Base-by-base conservation (phyloP, 73 alveolate genomes). In the Paramecium octaurelia region DNA sequence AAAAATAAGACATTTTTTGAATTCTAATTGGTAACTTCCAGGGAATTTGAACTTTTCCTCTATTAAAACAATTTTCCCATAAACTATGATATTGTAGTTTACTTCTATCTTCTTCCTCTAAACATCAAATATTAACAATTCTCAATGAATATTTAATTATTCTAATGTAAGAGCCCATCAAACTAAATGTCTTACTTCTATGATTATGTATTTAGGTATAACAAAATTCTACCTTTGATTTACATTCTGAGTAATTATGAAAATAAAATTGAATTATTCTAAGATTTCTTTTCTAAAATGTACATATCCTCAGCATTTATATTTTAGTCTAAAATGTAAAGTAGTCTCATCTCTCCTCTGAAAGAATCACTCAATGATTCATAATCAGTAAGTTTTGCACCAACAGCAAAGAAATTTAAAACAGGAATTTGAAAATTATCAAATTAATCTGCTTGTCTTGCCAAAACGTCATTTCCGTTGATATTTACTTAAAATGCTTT, bases 1-100 rank as follows among this genome's bases (percentile, higher is more conserved):
- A 44, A 18, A 27, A 80, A 46, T 46, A 80, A 46, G 8, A 80
- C 91, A 80, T 80, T 80, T 35, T n/a, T 80, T 11, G 91, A 24
- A 14, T n/a, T 21, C 9, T 34, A 38, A 80, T 43, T 43, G 4
- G 24, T 9, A 80, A 80, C 29, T 4, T 80, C 43, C 21, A 10
- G 23, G 0, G 14, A 9, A 42, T 40, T 44, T 8, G 2, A 21
- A 20, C 20, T 80, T 46, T 20, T 43, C 57, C 27, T 80, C 10
- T 80, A 31, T 80, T 43, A 31, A 48, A 31, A 80, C 29, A 54
- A 1, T 54, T 48, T 48, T 18, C 38, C 70, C 70, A 80, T 43
- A 24, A 27, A 20, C 6, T 43, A 21, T 11, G 70, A 44, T 7
- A 44, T 38, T 21, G 42, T 27, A 2, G 43, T 40, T 80, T 80